phyloP scores from a whole-genome alignment of 1,284 basidiomycete species.

The Melanopsichium pennsylvanicum region DNA sequence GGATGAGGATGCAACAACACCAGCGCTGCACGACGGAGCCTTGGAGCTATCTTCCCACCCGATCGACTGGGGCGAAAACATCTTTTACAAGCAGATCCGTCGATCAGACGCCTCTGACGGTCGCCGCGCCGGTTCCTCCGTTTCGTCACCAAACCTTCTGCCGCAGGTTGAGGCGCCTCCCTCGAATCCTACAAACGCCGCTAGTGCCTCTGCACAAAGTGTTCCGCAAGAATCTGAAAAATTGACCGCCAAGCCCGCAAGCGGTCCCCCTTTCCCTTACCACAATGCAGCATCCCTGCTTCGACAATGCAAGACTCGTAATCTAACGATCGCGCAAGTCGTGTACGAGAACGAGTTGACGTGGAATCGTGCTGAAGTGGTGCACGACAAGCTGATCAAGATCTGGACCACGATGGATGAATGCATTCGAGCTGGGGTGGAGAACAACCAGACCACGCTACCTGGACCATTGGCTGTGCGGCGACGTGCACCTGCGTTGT shows the following conservation, averaged over 20 bases:
- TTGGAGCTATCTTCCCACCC: constrained; percentile 44
- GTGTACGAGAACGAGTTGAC: constrained; percentile 90
- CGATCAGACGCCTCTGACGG: constrained; percentile 79
- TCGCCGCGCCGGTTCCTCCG: constrained; percentile 68
- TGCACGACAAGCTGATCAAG: constrained; percentile 50
- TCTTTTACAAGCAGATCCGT: constrained; percentile 95
- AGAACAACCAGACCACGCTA: constrained; percentile 77
- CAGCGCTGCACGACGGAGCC: constrained; percentile 7
- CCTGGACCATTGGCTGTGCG: constrained; percentile 76
- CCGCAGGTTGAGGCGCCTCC: constrained; percentile 19
- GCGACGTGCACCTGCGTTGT: constrained; percentile 55
- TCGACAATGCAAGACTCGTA: constrained; percentile 80
- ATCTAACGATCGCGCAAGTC: constrained; percentile 73
- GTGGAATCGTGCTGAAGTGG: constrained; percentile 55
- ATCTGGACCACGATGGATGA: constrained; percentile 95
- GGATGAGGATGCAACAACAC: neutral
- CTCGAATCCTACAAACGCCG: neutral
- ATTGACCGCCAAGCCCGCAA: constrained; percentile 10
- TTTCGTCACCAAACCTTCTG: constrained; percentile 4
- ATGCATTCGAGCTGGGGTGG: constrained; percentile 87
- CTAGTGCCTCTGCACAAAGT: neutral
- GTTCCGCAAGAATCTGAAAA: constrained; percentile 10
- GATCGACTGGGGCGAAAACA: constrained; percentile 81
- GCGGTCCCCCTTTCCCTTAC: constrained; percentile 81
- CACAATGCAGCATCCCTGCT: constrained; percentile 80